Base-by-base conservation (phyloP, 176 grass and related monocot species). In the Bonia amplexicaulis region DNA sequence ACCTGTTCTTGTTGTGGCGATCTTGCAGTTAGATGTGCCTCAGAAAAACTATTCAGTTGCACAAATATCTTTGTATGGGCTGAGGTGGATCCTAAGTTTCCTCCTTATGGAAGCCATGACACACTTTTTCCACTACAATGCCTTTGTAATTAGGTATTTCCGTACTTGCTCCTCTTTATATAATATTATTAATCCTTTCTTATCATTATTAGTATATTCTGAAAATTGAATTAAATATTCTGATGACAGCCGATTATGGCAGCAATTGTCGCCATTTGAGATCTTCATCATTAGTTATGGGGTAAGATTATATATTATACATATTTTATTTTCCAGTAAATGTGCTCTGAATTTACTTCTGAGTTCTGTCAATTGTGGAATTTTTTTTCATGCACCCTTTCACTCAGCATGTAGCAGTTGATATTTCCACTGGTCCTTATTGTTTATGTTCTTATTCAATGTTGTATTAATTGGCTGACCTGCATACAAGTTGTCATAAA, bases 201-300 rank as follows among this genome's bases (percentile, higher is more conserved):
- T 66, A 54, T 90, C 29, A 39, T 82, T 49, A 27, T 25, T 48
- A 39, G 9, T 73, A 6, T 52, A 27, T 59, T 87, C 20, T 73
- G 17, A 83, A 73, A 13, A 66, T 82, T 86, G 26, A 57, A 73
- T 78, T 46, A 20, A 79, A 71, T 88, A 71, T 69, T 85, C 79
- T 82, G 35, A 74, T 71, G 35, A 54, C 91, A 95, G 96, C 86
- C 93, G 91, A 48, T 74, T 91, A 62, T 95, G 96, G 96, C 81
- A 79, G 80, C 89, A 95, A 35, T 90, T 98, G 75, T 83, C 91
- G 10, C 89, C 93, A 0, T 92, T 98, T 81, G 91, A 95, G 85
- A 88, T 98, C 72, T 95, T 98, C 74, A 93, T 98, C 82, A 90
- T 98, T 77, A 94, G 91, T 80, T 98, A 98, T 74, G 93, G 96